Conservation (phyloP, 2,329 filamentous ascomycete genomes). For the Diaporthe vexans region DNA sequence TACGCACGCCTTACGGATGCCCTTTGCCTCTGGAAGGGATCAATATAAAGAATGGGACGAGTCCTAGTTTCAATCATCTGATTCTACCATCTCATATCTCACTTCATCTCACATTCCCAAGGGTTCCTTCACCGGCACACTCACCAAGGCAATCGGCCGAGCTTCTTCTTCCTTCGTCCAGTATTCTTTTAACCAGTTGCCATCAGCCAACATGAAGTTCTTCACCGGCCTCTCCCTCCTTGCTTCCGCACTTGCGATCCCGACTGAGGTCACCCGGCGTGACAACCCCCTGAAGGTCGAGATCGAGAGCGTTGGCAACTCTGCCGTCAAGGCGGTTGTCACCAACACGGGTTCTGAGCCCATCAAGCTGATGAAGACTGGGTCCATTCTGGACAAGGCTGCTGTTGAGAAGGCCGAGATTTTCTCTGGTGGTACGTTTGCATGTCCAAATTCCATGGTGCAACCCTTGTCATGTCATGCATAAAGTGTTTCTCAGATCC, state of each 20-base stretch:
- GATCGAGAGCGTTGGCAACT: slow-evolving; percentile 64
- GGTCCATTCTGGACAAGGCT: slow-evolving; percentile 66
- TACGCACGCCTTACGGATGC: neutral
- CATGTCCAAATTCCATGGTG: too few relatives aligned
- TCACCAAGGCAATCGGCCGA: neutral
- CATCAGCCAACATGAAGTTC: slow-evolving; percentile 55
- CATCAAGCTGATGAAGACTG: slow-evolving; percentile 67
- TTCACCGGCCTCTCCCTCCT: slow-evolving; percentile 52
- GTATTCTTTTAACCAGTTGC: neutral
- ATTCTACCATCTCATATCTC: neutral
- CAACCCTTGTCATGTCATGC: neutral
- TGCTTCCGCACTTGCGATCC: slow-evolving; percentile 47
- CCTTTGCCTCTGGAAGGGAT: neutral
- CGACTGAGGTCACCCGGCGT: slow-evolving; percentile 48
- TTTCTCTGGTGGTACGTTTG: slow-evolving; percentile 59
- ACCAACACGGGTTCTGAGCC: slow-evolving; percentile 65
- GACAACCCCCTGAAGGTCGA: slow-evolving; percentile 59
- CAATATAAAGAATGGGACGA: neutral
- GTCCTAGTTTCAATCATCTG: accelerated
- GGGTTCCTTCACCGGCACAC: neutral
- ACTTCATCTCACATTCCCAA: slow-evolving; percentile 5
- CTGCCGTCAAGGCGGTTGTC: slow-evolving; percentile 66
- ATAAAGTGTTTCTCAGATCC: neutral
- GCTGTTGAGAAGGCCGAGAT: slow-evolving; percentile 68
- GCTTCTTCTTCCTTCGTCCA: neutral